Base-by-base conservation (phyloP, 352 stramenopile genomes). In the Chrysophaeum taylorii region DNA sequence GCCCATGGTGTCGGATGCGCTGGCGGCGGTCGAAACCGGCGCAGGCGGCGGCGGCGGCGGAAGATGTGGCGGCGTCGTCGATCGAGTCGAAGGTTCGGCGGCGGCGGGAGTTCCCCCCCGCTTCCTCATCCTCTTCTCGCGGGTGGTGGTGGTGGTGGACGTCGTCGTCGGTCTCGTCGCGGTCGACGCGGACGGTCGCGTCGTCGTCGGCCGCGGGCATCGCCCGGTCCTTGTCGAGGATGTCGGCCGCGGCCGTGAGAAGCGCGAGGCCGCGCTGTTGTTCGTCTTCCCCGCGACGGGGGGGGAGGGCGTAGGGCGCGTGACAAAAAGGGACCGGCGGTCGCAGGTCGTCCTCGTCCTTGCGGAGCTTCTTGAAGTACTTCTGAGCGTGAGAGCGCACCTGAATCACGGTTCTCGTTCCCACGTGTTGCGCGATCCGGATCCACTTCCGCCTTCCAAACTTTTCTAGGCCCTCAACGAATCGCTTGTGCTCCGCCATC, bases 371-470 rank as follows among this genome's bases (percentile, higher is more conserved):
- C 48, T 84, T 88, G 72, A 92, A 92, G 76, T 90, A 92, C 77
- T 92, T 92, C 70, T 92, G 86, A 25, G 86, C 86, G 71, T 92
- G 86, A 2, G 85, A 91, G 16, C 86, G 85, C 67, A 90, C 85
- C 69, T 92, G 86, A 15, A 87, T 89, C 33, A 86, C 88, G 29
- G 85, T 91, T 63, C 86, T 82, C 38, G 85, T 87, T 71, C 84
- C 85, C 67, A 92, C 89, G 73, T 89, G 79, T 25, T 83, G 77
- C 0, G 86, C 84, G 73, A 92, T 92, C 74, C 91, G 85, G 57
- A 84, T 84, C 86, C 86, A 92, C 62, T 83, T 83, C 0, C 83
- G 83, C 0, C 84, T 82, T 50, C 88, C 82, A 69, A 88, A 91
- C 76, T 85, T 84, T 77, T 91, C 82, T 72, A 91, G 82, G 0